Evolutionary conservation across 2,329 filamentous ascomycete species (phyloP), one percentile per base, ranked within the genome.

Genomic region (Neonectria coccinea): DNA sequence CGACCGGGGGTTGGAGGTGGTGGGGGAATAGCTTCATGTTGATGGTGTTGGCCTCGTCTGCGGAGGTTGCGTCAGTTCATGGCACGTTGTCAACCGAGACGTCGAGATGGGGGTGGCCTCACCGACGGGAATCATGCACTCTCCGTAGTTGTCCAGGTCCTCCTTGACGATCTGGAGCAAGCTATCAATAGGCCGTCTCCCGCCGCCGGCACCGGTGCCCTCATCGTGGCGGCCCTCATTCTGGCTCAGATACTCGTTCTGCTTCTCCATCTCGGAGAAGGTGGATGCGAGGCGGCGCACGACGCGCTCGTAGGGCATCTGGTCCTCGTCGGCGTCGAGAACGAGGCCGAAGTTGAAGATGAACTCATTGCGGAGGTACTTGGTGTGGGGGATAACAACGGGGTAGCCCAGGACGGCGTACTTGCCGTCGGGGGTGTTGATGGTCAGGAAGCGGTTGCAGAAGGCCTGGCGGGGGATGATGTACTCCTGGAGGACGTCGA

Each of bases 91-190:
- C 20, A 9, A n/a, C 14, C 14, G 22, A 36, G 4, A 22, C 25
- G 25, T 25, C 25, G 33, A 4, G 6, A 36, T 1, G 10, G 7
- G 9, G 10, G 12, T 18, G 44, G 16, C 83, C 87, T 68, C 81
- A 94, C 92, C 92, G 68, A 97, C 95, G 0, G 94, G 94, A 74
- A 97, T 97, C 94, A 97, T 97, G 84, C 94, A 97, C 82, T 99
- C 96, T 75, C 93, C 94, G 75, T 97, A 99, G 73, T 97, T 97
- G 76, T 98, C 97, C 71, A 99, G 77, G 77, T 99, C 94, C 80
- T 97, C 89, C 75, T 90, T 90, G 62, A 92, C 85, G 66, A 91
- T 91, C 79, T 91, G 94, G 71, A 98, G 85, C 70, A 99, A 81
- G 70, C 92, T 93, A 82, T 95, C 92, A 74, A 97, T 97, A 4